Evolutionary conservation across 441 rosid species (phyloP).

Genomic region (Erodium moschatum): DNA sequence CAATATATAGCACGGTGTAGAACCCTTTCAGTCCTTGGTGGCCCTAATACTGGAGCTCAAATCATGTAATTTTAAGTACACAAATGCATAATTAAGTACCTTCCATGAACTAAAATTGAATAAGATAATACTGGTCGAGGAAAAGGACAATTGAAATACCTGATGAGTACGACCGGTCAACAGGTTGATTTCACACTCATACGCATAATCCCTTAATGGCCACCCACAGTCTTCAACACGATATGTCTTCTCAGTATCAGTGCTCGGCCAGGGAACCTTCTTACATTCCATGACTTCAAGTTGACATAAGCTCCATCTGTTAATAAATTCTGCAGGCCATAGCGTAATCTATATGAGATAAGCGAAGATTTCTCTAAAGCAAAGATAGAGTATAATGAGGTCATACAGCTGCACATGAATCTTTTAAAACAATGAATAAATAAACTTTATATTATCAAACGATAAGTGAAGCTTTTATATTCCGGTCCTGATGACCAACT

Average conservation of each 20-base stretch:
- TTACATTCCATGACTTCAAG: conserved; percentile 77
- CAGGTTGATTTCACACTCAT: conserved; percentile 75
- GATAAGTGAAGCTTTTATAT: neutral
- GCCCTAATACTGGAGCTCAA: too few species aligned
- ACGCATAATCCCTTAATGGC: conserved; percentile 54
- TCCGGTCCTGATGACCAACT: neutral
- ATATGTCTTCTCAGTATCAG: conserved; percentile 38
- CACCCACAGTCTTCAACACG: conserved; percentile 54
- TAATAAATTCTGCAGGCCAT: conserved; percentile 40
- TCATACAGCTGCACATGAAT: neutral
- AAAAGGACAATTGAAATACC: conserved; percentile 30
- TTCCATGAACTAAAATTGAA: conserved; percentile 1
- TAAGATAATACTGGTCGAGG: conserved; percentile 3
- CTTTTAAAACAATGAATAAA: neutral
- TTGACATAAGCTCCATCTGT: conserved; percentile 75
- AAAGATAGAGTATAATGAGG: conserved; percentile 10
- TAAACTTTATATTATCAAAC: neutral
- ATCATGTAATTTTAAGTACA: too few species aligned
- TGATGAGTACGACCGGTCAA: conserved; percentile 87
- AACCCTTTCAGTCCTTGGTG: too few species aligned
- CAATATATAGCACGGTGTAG: too few species aligned
- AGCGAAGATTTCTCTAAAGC: neutral
- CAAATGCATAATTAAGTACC: too few species aligned
- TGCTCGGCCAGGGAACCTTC: conserved; percentile 63
- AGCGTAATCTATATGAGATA: conserved; percentile 18